Conservation (phyloP, 441 rosid species). For the Erodium chrysanthum region DNA sequence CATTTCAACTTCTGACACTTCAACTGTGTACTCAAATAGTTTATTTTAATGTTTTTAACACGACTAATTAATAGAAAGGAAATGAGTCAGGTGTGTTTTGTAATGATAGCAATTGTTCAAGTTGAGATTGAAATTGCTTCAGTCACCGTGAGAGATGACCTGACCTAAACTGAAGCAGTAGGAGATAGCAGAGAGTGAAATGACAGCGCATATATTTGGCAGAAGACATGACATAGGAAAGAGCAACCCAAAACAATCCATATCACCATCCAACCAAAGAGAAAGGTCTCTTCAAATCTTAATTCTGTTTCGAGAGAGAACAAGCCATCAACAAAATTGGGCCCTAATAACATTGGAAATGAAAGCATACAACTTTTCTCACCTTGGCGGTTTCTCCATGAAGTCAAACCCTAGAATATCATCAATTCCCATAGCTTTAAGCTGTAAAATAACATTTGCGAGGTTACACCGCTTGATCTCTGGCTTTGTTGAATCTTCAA, state of each 20-base stretch:
- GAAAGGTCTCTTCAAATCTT: background rate
- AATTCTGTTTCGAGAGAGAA: background rate
- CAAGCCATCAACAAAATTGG: background rate
- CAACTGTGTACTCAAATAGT: background rate
- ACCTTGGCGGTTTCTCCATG: slow-evolving; percentile 91
- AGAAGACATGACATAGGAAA: slow-evolving; percentile 1
- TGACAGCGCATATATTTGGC: slow-evolving; percentile 3
- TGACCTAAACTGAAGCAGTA: background rate
- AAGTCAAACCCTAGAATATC: slow-evolving; percentile 91
- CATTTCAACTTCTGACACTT: background rate
- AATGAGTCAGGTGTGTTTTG: background rate
- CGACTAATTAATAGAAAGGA: background rate
- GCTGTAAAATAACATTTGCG: slow-evolving; percentile 79
- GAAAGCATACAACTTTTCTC: slow-evolving; percentile 12
- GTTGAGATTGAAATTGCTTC: background rate
- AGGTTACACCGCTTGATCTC: slow-evolving; percentile 92
- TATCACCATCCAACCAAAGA: background rate
- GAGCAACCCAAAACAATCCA: background rate
- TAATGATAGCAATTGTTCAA: background rate
- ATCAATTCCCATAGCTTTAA: slow-evolving; percentile 78
- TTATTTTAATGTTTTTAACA: background rate
- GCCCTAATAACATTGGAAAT: background rate
- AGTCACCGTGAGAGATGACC: background rate
- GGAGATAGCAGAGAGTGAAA: background rate
- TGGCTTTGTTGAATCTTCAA: slow-evolving; percentile 79